phyloP scores from a whole-genome alignment of 371 early-diverging fungal species.

The Mortierella sp. region DNA sequence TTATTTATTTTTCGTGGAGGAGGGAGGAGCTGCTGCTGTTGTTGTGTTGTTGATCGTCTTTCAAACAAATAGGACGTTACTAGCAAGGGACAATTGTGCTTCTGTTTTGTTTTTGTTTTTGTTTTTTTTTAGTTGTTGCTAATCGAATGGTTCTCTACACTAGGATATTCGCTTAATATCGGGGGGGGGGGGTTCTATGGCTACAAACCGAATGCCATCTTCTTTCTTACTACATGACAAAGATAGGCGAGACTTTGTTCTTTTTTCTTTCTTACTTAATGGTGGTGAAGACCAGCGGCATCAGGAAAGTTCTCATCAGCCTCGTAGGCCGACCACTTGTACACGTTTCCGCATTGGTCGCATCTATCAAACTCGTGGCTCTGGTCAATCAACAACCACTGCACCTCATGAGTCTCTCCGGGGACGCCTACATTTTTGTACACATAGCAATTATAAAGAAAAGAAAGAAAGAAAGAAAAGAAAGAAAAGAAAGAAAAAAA shows the following conservation, averaged over 20 bases:
- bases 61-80: not conserved
- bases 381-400: constrained; percentile 57
- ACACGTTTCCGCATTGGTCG: constrained; percentile 95
- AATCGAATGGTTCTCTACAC: constrained; percentile 1
- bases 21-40: not conserved
- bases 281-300: constrained; percentile 40
- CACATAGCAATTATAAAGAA: too few species aligned
- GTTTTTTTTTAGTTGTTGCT: not conserved
- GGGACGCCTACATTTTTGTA: constrained; percentile 39
- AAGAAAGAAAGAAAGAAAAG: not conserved
- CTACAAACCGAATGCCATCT: not conserved
- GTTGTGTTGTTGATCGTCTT: not conserved
- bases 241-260: not conserved
- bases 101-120: too few species aligned
- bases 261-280: constrained; percentile 3
- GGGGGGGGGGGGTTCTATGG: too few species aligned
- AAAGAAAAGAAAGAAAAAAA: not conserved
- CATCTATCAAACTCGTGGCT: constrained; percentile 91
- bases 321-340: constrained; percentile 63
- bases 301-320: constrained; percentile 58
- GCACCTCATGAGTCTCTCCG: constrained; percentile 51
- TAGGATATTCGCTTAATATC: not conserved
- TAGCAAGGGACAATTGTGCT: not conserved
- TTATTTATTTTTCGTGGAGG: too few species aligned
- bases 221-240: not conserved